Evolutionary conservation across 2,329 filamentous ascomycete genomes (phyloP), one percentile per base, ranked within the genome.

Genomic region (Cryphonectria nitschkei): DNA sequence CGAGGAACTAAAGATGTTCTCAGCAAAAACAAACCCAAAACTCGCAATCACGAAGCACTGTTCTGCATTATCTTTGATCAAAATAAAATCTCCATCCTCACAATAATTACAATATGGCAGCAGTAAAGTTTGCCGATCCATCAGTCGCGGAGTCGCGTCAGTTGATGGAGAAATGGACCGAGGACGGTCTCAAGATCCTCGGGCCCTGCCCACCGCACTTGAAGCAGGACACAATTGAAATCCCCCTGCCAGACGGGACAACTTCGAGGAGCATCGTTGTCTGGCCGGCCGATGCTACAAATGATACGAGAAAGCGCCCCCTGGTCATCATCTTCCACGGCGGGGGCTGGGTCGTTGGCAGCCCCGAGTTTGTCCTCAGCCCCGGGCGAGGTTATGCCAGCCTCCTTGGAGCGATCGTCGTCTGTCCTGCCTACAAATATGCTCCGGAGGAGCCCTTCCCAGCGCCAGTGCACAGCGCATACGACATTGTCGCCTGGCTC

Each of bases 361-460:
- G 39, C 19, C 69, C 65, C n/a, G 69, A 70, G 26, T 52, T 67
- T 37, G 34, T 68, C 58, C 19, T 65, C 13, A 60, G 56, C 0
- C 69, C 71, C 0, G 71, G 66, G 37, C 63, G 71, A 6, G 69
- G 67, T 26, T 68, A 67, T 6, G 63, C 72, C 19, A 65, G 54
- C 62, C 46, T 64, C 1, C 52, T 72, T n/a, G 72, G 70, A 11
- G 69, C 72, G 4, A 52, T 71, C 22, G 70, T 72, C 11, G 67
- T 71, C 3, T 46, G 67, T 22, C 70, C 72, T 13, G 54, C 58
- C 60, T 72, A 73, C 65, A 69, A 69, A 26, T 64, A 65, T 39
- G 50, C 65, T 2, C 72, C 72, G 2, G 72, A 73, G 61, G 9
- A 72, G 32, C 63, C 69, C 14, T 73, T 70, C 62, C 70, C 72